Evolutionary conservation across 495 filamentous ascomycete species (phyloP).

Genomic region (Penicillium pancosmium): DNA sequence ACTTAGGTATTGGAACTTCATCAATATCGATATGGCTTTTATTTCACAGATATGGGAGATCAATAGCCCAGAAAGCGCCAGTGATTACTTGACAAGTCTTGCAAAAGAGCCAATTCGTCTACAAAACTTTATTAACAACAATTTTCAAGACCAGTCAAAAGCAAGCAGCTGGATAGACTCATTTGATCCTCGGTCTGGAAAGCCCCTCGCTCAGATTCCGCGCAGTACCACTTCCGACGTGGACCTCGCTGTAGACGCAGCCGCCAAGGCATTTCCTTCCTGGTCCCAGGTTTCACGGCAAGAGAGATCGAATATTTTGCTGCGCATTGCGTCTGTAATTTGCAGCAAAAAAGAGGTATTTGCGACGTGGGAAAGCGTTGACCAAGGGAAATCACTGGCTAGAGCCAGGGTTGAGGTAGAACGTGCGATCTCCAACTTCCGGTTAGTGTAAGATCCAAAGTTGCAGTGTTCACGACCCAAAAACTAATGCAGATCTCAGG

Average conservation of each 20-base stretch:
- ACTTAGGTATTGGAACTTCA: neutral
- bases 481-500: neutral
- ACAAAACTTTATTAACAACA: conserved; percentile 18
- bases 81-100: conserved; percentile 5
- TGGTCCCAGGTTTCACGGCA: conserved; percentile 18
- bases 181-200: conserved; percentile 19
- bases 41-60: conserved; percentile 17
- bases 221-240: conserved; percentile 12
- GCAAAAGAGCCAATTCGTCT: conserved; percentile 11
- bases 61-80: conserved; percentile 7
- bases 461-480: neutral
- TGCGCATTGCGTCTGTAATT: conserved; percentile 14
- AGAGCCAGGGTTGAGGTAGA: conserved; percentile 24
- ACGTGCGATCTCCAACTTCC: conserved; percentile 24
- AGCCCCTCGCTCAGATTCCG: conserved; percentile 11
- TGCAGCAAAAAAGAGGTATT: conserved; percentile 18
- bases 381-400: conserved; percentile 22
- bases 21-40: neutral
- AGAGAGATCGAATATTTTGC: conserved; percentile 16
- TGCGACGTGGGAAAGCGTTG: conserved; percentile 24
- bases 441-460: conserved; percentile 1
- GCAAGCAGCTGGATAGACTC: conserved; percentile 15
- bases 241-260: conserved; percentile 16
- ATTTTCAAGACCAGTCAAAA: conserved; percentile 4
- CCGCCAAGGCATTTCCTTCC: conserved; percentile 16